Evolutionary conservation across 1,284 basidiomycete species (phyloP).

Genomic region (Cryptococcus hybrid): DNA sequence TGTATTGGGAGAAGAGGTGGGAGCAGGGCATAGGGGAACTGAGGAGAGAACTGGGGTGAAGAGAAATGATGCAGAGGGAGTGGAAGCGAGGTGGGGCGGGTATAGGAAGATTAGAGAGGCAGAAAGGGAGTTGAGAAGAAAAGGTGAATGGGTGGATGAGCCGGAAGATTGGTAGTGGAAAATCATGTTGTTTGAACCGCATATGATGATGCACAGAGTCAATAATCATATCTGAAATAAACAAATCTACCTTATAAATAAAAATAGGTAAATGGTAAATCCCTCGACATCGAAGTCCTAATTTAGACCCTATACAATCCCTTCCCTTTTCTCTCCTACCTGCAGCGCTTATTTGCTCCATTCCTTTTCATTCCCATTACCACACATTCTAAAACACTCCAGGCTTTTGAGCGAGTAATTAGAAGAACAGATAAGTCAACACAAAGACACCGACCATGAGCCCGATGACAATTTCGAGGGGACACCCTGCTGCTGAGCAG

Average conservation of each 20-base stretch:
- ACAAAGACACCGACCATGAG: conserved; percentile 57
- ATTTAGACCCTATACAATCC: neutral
- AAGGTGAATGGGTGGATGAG: conserved; percentile 49
- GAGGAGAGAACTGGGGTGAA: conserved; percentile 27
- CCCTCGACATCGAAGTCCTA: too few relatives aligned
- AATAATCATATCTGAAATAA: too few relatives aligned
- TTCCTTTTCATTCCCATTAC: neutral
- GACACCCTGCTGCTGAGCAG: conserved; percentile 19
- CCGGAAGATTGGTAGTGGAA: conserved; percentile 44
- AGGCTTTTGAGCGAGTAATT: conserved; percentile 7
- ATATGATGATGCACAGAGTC: too few relatives aligned
- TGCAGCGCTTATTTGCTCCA: neutral
- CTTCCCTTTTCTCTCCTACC: neutral
- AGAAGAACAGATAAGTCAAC: conserved; percentile 58
- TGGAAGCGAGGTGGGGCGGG: conserved; percentile 47
- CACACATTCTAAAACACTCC: conserved; percentile 58
- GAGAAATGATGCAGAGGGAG: conserved; percentile 31
- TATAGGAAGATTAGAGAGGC: conserved; percentile 49
- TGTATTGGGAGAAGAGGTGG: conserved; percentile 98
- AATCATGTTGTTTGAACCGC: too few relatives aligned
- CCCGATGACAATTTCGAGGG: conserved; percentile 55
- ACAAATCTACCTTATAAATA: too few relatives aligned
- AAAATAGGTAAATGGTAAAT: too few relatives aligned
- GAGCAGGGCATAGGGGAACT: conserved; percentile 58
- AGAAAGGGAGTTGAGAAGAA: conserved; percentile 43